Conservation (phyloP, 805 yeast species). For the Maudiozyma saulgeensis region DNA sequence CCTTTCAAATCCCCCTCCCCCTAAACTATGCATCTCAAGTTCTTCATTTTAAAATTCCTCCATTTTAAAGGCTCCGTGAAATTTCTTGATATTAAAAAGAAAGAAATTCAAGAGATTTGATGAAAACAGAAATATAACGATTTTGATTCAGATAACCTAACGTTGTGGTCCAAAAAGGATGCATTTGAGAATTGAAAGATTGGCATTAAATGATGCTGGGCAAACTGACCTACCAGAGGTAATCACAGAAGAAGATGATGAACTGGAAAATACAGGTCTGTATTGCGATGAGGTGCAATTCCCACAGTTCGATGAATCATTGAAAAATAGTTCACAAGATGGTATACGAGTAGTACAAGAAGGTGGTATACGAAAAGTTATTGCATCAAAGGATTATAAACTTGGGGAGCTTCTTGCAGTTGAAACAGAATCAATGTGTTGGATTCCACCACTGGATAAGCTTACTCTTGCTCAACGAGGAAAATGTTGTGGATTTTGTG, state of each 20-base stretch:
- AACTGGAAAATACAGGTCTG: neutral
- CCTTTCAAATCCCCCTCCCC: too few relatives aligned
- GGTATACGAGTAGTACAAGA: neutral
- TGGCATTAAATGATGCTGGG: slow-evolving; percentile 19
- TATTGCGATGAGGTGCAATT: neutral
- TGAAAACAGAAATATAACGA: too few relatives aligned
- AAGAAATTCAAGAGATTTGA: too few relatives aligned
- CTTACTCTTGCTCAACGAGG: slow-evolving; percentile 48
- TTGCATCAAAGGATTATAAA: slow-evolving; percentile 3
- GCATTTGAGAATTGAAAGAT: slow-evolving; percentile 19
- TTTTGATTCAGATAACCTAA: too few relatives aligned
- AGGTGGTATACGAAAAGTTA: neutral
- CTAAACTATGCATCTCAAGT: too few relatives aligned
- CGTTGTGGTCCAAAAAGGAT: slow-evolving; percentile 2
- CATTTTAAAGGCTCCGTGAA: too few relatives aligned
- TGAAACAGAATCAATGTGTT: slow-evolving; percentile 48
- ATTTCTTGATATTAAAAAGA: too few relatives aligned
- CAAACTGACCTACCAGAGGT: slow-evolving; percentile 39
- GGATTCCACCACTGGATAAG: slow-evolving; percentile 61
- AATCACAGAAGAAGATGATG: neutral
- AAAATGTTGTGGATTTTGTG: slow-evolving; percentile 67
- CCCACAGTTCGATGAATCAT: slow-evolving; percentile 35
- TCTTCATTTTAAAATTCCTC: too few relatives aligned
- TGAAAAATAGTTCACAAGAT: too few relatives aligned
- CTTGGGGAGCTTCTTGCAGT: slow-evolving; percentile 51